Conservation (phyloP, 1,284 basidiomycete genomes). For the Fomitopsis betulina region DNA sequence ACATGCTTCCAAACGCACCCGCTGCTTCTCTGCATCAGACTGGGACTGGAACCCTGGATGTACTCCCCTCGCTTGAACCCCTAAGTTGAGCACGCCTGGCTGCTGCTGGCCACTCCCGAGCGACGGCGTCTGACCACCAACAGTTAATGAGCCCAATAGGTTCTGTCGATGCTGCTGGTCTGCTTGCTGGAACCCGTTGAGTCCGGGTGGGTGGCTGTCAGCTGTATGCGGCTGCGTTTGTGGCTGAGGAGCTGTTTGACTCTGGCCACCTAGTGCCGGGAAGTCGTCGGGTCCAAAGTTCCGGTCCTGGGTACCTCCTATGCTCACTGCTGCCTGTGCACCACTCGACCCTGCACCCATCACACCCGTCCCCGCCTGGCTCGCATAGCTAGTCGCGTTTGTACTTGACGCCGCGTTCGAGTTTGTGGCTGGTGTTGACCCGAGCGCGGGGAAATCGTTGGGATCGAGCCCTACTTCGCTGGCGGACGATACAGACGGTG, state of each 20-base stretch:
- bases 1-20: slow-evolving; percentile 45
- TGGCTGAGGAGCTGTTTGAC: slow-evolving; percentile 30
- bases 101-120: slow-evolving; percentile 35
- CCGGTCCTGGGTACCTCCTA: slow-evolving; percentile 42
- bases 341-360: slow-evolving; percentile 34
- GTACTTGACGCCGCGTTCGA: slow-evolving; percentile 28
- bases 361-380: slow-evolving; percentile 64
- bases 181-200: slow-evolving; percentile 61
- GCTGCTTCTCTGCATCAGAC: slow-evolving; percentile 62
- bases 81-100: slow-evolving; percentile 67
- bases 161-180: slow-evolving; percentile 51
- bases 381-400: slow-evolving; percentile 65
- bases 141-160: slow-evolving; percentile 46
- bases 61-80: slow-evolving; percentile 46
- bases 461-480: slow-evolving; percentile 78
- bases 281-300: slow-evolving; percentile 82
- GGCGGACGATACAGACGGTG: slow-evolving; percentile 57
- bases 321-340: slow-evolving; percentile 30
- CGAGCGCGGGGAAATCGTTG: slow-evolving; percentile 82
- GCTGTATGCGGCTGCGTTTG: slow-evolving; percentile 26
- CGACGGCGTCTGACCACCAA: slow-evolving; percentile 31
- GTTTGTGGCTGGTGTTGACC: slow-evolving; percentile 44
- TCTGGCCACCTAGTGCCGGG: slow-evolving; percentile 70
- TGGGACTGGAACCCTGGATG: slow-evolving; percentile 61
- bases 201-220: slow-evolving; percentile 59